Evolutionary conservation across 495 filamentous ascomycete genomes (phyloP), one percentile per base, ranked within the genome.

Genomic region (Rhypophila decipiens): DNA sequence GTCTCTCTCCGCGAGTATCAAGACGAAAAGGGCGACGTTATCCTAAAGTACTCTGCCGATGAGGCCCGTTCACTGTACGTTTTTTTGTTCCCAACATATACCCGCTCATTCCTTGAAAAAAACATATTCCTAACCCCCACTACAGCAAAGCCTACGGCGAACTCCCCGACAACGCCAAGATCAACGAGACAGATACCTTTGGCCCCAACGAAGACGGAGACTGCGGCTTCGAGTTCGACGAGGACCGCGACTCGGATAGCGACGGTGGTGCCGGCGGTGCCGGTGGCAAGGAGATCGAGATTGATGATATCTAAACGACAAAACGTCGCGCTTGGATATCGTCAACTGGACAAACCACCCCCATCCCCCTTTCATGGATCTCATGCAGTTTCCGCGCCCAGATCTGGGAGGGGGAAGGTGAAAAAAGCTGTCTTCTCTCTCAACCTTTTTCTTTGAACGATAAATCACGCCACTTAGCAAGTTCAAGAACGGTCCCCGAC

Each of bases 151-250:
- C 88, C 50, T 96, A 96, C 62, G 93, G 94, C 63, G 93, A 98
- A 73, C 78, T 98, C 49, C 93, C 93, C 46, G 93, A 97, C 69
- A 88, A 79, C 57, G 93, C 94, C 64, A 97, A 97, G 86, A 97
- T 97, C 79, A 97, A 97, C 78, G 91, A 97, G 80, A 96, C 91
- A 48, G 91, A 96, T 70, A 94, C 89, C 53, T 96, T 89, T 67
- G 75, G 75, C 39, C 75, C 77, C 62, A 76, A 82, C 65, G 83
- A 77, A 56, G 83, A 85, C 51, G 84, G 84, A 63, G 84, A 87
- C 56, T 87, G 84, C 70, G 83, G 84, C 67, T 88, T 88, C 75
- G 85, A 88, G 71, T 88, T 88, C 73, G 85, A 85, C 63, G 85
- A 85, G 67, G 94, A 96, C 69, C 89, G 88, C 61, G 95, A 91